Evolutionary conservation across 2,329 filamentous ascomycete genomes (phyloP), one percentile per base, ranked within the genome.

Genomic region (Drechslera avenae): DNA sequence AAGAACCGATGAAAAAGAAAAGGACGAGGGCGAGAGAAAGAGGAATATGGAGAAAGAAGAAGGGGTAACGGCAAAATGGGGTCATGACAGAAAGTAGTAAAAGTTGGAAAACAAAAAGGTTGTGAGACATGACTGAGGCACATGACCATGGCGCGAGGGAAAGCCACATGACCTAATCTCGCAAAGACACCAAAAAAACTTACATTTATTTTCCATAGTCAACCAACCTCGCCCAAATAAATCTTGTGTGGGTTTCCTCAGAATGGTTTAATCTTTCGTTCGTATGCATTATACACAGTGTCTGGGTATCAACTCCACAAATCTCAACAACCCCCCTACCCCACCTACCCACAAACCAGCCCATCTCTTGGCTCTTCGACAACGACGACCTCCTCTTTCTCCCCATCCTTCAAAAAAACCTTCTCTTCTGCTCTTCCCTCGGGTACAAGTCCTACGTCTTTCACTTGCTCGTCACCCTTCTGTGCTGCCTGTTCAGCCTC

Each of bases 361-460:
- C 76, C 76, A 47, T 78, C 75, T 54, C 68, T 75, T n/a, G 73
- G 75, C 55, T 76, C 67, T 59, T 78, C 75, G 4, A 73, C 64
- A 42, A 62, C 21, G 7, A 23, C 21, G 7, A 23, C 9, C 9
- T 28, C 50, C 36, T 39, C 50, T 14, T 40, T 57, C 52, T 66
- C 53, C 58, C n/a, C 39, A 21, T 32, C 39, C 26, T 35, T 50
- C 23, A 4, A 14, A 31, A 53, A 7, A 2, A 48, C 43, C 17
- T 35, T 76, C 88, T 90, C 68, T 84, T 89, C 63, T 83, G 74
- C 57, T 31, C 59, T 46, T 0, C 68, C 68, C 8, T 52, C 67
- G 3, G 66, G 64, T 47, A 59, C 52, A 7, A 71, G 30, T 1
- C 63, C 68, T 7, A 51, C 64, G 19, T 55, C 57, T 28, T 55